Conservation (phyloP, 2,329 filamentous ascomycete species). For the Teratosphaeria zuluensis region DNA sequence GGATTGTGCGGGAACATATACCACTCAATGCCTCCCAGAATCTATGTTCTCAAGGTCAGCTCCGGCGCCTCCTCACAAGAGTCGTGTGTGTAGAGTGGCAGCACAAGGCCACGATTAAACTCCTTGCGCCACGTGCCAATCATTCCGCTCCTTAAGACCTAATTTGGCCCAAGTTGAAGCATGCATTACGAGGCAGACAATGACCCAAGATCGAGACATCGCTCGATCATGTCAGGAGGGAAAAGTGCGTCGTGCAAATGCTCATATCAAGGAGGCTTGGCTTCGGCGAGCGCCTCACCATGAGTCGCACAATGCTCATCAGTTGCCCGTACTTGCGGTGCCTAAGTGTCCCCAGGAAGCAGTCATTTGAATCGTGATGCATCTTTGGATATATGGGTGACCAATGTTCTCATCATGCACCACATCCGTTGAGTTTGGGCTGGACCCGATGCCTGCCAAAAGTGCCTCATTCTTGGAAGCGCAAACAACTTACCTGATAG, state of each 20-base stretch:
- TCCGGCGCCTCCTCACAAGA: not conserved
- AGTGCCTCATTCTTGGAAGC: not conserved
- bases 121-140: too few relatives aligned
- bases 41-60: constrained; percentile 35
- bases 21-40: constrained; percentile 98
- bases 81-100: not conserved
- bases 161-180: too few relatives aligned
- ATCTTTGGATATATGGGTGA: not conserved
- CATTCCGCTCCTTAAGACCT: too few relatives aligned
- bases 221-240: too few relatives aligned
- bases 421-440: not conserved
- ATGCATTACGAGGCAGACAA: too few relatives aligned
- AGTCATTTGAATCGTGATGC: not conserved
- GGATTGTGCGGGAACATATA: constrained; percentile 95
- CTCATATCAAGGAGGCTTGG: not conserved
- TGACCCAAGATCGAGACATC: not conserved
- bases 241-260: not conserved
- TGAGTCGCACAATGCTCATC: not conserved
- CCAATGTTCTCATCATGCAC: not conserved
- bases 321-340: not conserved
- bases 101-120: not conserved
- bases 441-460: not conserved
- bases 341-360: not conserved
- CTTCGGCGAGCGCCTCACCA: not conserved
- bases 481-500: constrained; percentile 52